Base-by-base conservation (phyloP, 345 rosid genomes). In the Excoecaria cochinchinensis region DNA sequence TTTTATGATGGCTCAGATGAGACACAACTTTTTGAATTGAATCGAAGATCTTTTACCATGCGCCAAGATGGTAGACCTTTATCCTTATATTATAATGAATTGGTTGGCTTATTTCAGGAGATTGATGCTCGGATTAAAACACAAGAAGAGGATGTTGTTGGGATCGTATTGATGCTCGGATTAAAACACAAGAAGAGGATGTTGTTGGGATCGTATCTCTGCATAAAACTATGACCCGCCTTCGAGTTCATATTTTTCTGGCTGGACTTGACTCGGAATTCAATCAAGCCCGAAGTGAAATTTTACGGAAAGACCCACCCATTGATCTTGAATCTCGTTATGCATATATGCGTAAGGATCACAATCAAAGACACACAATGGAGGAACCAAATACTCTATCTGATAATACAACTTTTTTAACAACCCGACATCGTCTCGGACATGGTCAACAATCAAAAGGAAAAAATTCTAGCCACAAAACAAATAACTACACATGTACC, bases 181-280 rank as follows among this genome's bases (percentile, higher is more conserved):
- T 7, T 7, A 4, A 4, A 15, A 13, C 60, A 24, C 21, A 25
- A 51, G 44, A 25, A 25, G 13, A 16, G 5, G 15, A 16, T 15
- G 44, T 31, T 50, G 7, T 17, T 31, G 25, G 0, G 12, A 5
- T 61, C 19, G 16, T 61, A 24, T n/a, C n/a, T n/a, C 40, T 61
- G 65, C 40, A 61, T 5, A 24, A 31, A 24, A 1, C 3, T 8
- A 42, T 65, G 50, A 7, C 36, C 8, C 5, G 31, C 7, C 52
- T 69, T 69, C 44, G 15, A 52, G 72, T 69, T 6, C 46, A 69
- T 69, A 69, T 69, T 24, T 69, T 36, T 3, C 36, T 4, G 10
- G 44, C 52, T 9, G 72, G 60, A 1, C 10, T 51, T 25, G 72
- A 69, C 56, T 16, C 15, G 6, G 16, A 51, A 52, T 69, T 31